Base-by-base conservation (phyloP, 129 eudicot genomes). In the Saussurea involucrata region DNA sequence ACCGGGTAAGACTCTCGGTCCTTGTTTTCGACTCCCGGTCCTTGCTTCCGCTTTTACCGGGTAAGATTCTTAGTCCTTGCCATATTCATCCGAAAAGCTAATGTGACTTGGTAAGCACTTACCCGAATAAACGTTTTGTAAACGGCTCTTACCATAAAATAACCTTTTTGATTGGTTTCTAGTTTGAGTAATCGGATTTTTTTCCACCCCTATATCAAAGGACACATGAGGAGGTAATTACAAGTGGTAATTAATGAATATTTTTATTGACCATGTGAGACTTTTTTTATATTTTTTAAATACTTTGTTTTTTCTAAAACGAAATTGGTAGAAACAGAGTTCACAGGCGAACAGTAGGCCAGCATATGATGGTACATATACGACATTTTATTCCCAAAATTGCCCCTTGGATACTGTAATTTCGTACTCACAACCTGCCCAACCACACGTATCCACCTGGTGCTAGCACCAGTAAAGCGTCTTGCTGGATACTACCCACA, bases 271-370 rank as follows among this genome's bases (percentile, higher is more conserved):
- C 61, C 61, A 53, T 53, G 61, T 53, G 61, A 49, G 21, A 49
- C 17, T 15, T 49, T 9, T 15, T 46, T 49, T 15, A 42, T 46
- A 46, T 1, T 46, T 31, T 49, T 3, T 4, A 76, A 49, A 22
- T 24, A 67, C 34, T 77, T 21, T 67, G 24, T 34, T 66, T 44
- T 66, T 58, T 25, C 17, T 20, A 58, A 58, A 32, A 73, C 8
- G 63, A 77, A 31, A 46, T 68, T 77, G 24, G 53, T 78, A 58
- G 22, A 78, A 70, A 27, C 63, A 73, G 29, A 73, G 79, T 66
- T 80, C 84, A 80, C 74, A 80, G 40, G 55, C 33, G 27, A 74
- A 73, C 84, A 80, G 84, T 78, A 63, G 68, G 77, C 29, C 20
- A 64, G 10, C 66, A 78, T 71, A 37, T 61, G 67, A 46, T 64